Percentiles rank a stretch among this genome's conserved stretches.
Conservation (phyloP, 2,329 filamentous ascomycete genomes). For the Xylaria sp. region DNA sequence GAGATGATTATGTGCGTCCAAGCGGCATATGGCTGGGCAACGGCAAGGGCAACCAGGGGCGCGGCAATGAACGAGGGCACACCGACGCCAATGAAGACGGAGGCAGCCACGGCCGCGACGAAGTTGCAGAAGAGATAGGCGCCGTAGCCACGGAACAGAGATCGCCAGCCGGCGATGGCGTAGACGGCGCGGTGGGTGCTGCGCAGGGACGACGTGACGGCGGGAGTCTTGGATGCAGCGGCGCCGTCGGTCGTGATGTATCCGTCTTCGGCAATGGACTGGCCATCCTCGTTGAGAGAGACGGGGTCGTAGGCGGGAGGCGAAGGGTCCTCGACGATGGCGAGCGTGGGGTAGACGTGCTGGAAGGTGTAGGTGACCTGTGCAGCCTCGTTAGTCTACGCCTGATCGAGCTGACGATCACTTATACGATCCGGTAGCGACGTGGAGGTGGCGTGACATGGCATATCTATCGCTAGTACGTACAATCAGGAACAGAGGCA, state of each 20-base stretch:
- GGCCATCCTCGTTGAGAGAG: slow-evolving; percentile 54
- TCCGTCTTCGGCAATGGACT: slow-evolving; percentile 51
- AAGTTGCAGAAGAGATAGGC: slow-evolving; percentile 58
- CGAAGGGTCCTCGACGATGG: slow-evolving; percentile 68
- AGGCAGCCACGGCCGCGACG: slow-evolving; percentile 53
- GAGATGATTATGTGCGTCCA: slow-evolving; percentile 92
- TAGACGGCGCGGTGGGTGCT: slow-evolving; percentile 66
- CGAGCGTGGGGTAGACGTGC: slow-evolving; percentile 63
- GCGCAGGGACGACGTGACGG: slow-evolving; percentile 64
- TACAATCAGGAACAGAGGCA: slow-evolving; percentile 59
- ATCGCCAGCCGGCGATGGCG: slow-evolving; percentile 70
- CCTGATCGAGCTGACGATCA: slow-evolving; percentile 32
- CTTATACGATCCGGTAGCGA: neutral
- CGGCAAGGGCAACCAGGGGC: slow-evolving; percentile 67
- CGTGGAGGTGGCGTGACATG: neutral
- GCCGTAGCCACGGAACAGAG: slow-evolving; percentile 76
- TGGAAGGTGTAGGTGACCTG: slow-evolving; percentile 64
- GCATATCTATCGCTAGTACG: slow-evolving; percentile 28
- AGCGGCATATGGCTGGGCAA: slow-evolving; percentile 76
- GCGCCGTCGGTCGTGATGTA: slow-evolving; percentile 52
- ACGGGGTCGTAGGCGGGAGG: slow-evolving; percentile 66
- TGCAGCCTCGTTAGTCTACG: neutral
- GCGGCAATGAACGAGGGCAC: slow-evolving; percentile 61
- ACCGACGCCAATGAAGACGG: slow-evolving; percentile 56
- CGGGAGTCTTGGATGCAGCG: slow-evolving; percentile 50